Conservation (phyloP, 192 early-diverging fungal species). For the Umbelopsis isabellina region DNA sequence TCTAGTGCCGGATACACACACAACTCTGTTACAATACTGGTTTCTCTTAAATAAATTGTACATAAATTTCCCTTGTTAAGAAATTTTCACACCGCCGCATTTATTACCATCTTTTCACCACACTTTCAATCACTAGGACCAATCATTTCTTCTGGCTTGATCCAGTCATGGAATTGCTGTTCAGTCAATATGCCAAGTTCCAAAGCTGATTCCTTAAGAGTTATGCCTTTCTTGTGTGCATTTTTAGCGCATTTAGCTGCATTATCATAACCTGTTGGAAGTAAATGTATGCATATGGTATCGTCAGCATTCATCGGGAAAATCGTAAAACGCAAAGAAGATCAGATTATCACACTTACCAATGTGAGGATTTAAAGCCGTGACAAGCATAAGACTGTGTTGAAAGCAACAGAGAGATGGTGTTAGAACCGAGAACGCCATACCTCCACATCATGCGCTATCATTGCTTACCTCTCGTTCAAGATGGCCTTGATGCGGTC, state of each 20-base stretch:
- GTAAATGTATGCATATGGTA: not conserved
- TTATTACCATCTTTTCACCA: too few species aligned
- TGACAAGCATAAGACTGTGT: slow-evolving; percentile 87
- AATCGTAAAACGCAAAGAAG: not conserved
- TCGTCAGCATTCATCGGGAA: not conserved
- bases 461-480: slow-evolving; percentile 59
- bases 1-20: not conserved
- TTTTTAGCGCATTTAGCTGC: slow-evolving; percentile 95
- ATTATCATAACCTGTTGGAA: slow-evolving; percentile 58
- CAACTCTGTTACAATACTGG: not conserved
- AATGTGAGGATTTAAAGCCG: slow-evolving; percentile 96
- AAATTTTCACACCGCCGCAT: not conserved
- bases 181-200: slow-evolving; percentile 80
- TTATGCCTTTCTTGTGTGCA: slow-evolving; percentile 91
- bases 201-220: slow-evolving; percentile 86
- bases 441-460: too few species aligned
- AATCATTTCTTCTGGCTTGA: slow-evolving; percentile 87
- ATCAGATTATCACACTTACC: slow-evolving; percentile 49
- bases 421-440: too few species aligned
- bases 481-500: slow-evolving; percentile 80
- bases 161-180: slow-evolving; percentile 94
- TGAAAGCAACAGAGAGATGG: too few species aligned
- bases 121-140: slow-evolving; percentile 37
- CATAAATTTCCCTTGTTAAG: not conserved
- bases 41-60: not conserved